Conservation (phyloP, 768 basidiomycete genomes). For the Tephrocybe sp. region DNA sequence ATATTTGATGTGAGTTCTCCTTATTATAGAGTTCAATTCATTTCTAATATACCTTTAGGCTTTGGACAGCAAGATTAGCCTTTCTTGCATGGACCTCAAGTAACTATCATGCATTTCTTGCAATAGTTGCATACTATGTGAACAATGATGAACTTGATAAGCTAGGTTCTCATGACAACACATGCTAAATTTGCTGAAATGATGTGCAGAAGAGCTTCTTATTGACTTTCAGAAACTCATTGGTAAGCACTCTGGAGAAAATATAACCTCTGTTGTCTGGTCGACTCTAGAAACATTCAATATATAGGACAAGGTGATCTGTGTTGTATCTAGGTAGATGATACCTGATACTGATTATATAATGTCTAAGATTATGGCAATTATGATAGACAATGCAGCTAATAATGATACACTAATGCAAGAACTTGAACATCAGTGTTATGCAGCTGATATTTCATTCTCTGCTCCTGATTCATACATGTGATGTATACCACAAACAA, state of each 20-base stretch:
- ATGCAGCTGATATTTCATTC: not conserved
- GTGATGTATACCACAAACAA: not conserved
- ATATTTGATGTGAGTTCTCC: constrained; percentile 16
- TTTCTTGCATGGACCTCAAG: constrained; percentile 24
- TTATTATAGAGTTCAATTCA: not conserved
- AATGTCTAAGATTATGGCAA: constrained; percentile 14
- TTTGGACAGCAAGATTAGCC: constrained; percentile 11
- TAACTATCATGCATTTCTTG: constrained; percentile 22
- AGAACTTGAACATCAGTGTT: constrained; percentile 7
- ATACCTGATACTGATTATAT: not conserved
- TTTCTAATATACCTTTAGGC: constrained; percentile 7
- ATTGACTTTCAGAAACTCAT: constrained; percentile 32
- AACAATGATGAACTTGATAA: constrained; percentile 19
- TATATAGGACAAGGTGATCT: not conserved
- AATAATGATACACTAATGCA: constrained; percentile 24
- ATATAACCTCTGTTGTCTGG: constrained; percentile 23
- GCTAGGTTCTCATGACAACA: not conserved
- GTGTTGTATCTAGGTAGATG: too few relatives aligned
- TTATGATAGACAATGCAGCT: constrained; percentile 24
- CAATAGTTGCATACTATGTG: constrained; percentile 21
- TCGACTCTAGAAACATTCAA: not conserved
- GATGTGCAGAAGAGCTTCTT: constrained; percentile 26
- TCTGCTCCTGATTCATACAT: not conserved
- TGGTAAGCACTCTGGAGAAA: constrained; percentile 31
- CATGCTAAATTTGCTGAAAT: not conserved